Conservation (phyloP, 192 early-diverging fungal species). For the Rhizoclosmatium sp. region DNA sequence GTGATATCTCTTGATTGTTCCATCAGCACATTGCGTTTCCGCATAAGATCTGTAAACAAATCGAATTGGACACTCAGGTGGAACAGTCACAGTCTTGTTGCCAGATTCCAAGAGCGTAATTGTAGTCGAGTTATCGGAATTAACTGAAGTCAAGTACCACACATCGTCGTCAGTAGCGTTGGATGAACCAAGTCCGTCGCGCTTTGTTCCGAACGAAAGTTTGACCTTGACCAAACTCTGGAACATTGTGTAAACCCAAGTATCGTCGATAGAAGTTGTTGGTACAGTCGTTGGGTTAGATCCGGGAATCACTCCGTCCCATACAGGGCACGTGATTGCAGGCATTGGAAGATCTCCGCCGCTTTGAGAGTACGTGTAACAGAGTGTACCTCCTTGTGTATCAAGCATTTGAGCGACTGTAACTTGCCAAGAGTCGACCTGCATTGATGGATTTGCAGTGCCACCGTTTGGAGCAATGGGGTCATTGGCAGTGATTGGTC, state of each 20-base stretch:
- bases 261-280: neutral
- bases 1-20: neutral
- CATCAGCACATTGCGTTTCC: neutral
- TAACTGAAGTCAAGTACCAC: neutral
- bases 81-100: neutral
- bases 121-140: constrained; percentile 3
- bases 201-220: neutral
- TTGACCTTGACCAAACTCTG: neutral
- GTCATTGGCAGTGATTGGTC: constrained; percentile 5
- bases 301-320: neutral
- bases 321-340: constrained; percentile 21
- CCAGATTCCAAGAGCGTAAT: neutral
- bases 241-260: constrained; percentile 18
- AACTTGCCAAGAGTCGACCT: constrained; percentile 18
- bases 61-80: neutral
- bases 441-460: neutral
- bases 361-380: constrained; percentile 25
- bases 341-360: constrained; percentile 14
- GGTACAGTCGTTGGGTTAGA: neutral
- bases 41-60: neutral
- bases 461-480: neutral
- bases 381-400: constrained; percentile 18
- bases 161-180: neutral
- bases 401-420: constrained; percentile 22
- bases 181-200: neutral